These are phyloP conservation scores for Musa acuminata DNA, from an alignment of 176 grass and related monocot species.

Conservation along the genomic window DNA sequence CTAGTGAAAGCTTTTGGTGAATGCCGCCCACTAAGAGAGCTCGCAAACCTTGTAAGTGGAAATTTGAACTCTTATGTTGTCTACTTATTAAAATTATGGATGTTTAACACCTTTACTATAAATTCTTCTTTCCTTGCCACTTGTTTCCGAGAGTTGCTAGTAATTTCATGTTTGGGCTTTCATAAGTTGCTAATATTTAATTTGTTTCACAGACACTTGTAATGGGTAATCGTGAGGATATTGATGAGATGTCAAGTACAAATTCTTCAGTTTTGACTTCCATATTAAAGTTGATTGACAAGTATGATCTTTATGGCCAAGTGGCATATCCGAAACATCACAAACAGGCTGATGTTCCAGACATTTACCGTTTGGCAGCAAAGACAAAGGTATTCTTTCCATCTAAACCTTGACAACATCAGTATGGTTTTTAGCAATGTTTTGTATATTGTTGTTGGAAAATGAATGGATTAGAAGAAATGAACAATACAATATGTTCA, in stretches of 20 bases:
- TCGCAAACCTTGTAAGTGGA: conserved; percentile 66
- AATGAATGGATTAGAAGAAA: neutral
- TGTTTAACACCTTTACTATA: neutral
- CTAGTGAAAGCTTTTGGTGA: conserved; percentile 83
- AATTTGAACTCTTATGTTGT: neutral
- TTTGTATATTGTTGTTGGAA: neutral
- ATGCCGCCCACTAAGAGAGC: conserved; percentile 60
- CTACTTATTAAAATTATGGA: neutral
- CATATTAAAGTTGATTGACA: conserved; percentile 67
- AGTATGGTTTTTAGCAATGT: neutral
- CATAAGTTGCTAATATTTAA: neutral
- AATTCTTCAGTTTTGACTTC: conserved; percentile 66
- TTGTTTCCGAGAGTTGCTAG: neutral
- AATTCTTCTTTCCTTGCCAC: neutral
- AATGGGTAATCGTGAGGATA: conserved; percentile 76
- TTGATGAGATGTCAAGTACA: conserved; percentile 70
- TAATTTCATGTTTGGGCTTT: neutral
- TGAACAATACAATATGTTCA: neutral
- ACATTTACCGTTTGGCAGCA: conserved; percentile 65
- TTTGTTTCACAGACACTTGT: conserved; percentile 45
- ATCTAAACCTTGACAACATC: neutral
- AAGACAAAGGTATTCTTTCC: conserved; percentile 47
- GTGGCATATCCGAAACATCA: conserved; percentile 81
- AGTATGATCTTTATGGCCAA: conserved; percentile 75
- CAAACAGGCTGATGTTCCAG: conserved; percentile 76